Evolutionary conservation across 768 basidiomycete genomes (phyloP).

Genomic region (Russula sp.): DNA sequence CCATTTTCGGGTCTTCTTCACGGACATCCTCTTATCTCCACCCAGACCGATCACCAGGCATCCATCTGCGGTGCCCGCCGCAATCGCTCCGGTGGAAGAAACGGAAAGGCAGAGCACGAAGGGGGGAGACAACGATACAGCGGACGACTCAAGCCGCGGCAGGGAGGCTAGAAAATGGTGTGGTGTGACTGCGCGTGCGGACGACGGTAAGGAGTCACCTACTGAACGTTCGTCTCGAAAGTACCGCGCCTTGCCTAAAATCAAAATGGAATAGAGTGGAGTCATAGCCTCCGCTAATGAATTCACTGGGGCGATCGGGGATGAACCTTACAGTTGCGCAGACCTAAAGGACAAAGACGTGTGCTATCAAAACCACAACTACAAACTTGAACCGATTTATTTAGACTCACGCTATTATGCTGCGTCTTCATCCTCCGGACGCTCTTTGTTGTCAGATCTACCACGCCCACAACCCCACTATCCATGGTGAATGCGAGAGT

Average conservation of each 20-base stretch:
- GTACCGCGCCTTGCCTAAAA: conserved; percentile 48
- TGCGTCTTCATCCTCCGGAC: conserved; percentile 57
- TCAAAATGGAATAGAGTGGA: conserved; percentile 66
- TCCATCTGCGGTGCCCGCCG: conserved; percentile 75
- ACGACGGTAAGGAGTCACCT: conserved; percentile 29
- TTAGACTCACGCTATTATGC: conserved; percentile 57
- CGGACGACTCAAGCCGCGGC: conserved; percentile 39
- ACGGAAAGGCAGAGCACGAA: conserved; percentile 66
- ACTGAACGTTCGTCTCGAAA: conserved; percentile 64
- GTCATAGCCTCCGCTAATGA: conserved; percentile 80
- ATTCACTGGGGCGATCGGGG: conserved; percentile 63
- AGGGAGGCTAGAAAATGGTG: conserved; percentile 38
- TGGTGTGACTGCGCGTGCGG: conserved; percentile 16
- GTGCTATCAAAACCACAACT: conserved; percentile 15
- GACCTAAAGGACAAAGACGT: conserved; percentile 46
- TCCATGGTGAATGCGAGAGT: conserved; percentile 67
- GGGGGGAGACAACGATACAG: conserved; percentile 66
- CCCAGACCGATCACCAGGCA: conserved; percentile 66
- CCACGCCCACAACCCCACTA: conserved; percentile 61
- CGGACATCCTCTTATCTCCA: conserved; percentile 49
- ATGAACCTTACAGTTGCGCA: conserved; percentile 70
- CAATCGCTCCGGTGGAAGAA: conserved; percentile 56
- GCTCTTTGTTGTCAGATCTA: conserved; percentile 52
- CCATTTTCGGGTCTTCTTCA: conserved; percentile 64
- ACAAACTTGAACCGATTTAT: neutral